These are phyloP conservation scores for Dipteronia dyeriana DNA, from an alignment of 345 rosid genomes.

Conservation along the genomic window DNA sequence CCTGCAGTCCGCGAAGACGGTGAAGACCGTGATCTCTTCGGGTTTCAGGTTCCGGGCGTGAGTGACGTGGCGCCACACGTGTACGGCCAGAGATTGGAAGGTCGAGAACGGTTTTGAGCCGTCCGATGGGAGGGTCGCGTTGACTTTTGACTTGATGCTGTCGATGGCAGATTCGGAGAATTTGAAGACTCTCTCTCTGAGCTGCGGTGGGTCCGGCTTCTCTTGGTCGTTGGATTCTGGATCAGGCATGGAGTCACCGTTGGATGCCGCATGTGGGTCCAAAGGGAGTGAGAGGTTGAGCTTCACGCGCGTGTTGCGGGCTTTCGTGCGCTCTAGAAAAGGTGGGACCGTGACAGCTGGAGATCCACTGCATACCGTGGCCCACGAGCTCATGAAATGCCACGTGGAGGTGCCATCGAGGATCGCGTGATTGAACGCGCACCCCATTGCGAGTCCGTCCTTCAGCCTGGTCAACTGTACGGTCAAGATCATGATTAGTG, in stretches of 20 bases:
- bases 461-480: slow-evolving; percentile 80
- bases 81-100: slow-evolving; percentile 75
- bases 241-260: slow-evolving; percentile 27
- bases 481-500: background rate
- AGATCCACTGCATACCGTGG: slow-evolving; percentile 59
- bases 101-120: slow-evolving; percentile 81
- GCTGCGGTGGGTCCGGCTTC: slow-evolving; percentile 31
- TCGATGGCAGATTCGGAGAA: slow-evolving; percentile 72
- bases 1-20: slow-evolving; percentile 86
- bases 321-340: slow-evolving; percentile 76
- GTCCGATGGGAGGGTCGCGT: slow-evolving; percentile 47
- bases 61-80: slow-evolving; percentile 93
- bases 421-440: slow-evolving; percentile 92
- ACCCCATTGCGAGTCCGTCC: slow-evolving; percentile 88
- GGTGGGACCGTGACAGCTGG: slow-evolving; percentile 47
- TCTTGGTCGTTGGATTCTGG: slow-evolving; percentile 42
- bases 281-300: slow-evolving; percentile 56
- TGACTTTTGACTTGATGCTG: slow-evolving; percentile 68
- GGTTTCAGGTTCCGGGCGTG: slow-evolving; percentile 76
- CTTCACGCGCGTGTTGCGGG: slow-evolving; percentile 77
- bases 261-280: slow-evolving; percentile 39
- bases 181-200: slow-evolving; percentile 66
- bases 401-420: slow-evolving; percentile 89
- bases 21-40: slow-evolving; percentile 76
- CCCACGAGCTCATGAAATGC: slow-evolving; percentile 98